A percentile compares a stretch with the other conserved stretches of the same genome.
Conservation (phyloP, 1,284 basidiomycete genomes). For the Trichosporon coremiiforme region DNA sequence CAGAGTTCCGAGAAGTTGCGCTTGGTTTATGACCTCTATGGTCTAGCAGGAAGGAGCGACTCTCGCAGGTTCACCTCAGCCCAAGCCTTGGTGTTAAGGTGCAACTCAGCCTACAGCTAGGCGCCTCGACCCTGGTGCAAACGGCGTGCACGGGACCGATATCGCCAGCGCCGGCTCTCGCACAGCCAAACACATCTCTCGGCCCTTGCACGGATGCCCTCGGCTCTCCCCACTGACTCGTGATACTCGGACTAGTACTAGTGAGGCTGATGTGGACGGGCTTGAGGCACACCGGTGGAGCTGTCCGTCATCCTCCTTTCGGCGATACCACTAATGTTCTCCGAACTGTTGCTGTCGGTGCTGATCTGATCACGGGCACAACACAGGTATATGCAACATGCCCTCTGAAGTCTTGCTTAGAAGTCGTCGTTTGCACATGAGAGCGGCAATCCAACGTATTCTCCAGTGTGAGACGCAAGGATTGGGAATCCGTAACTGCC, state of each 20-base stretch:
- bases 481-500: background rate
- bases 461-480: too few relatives aligned
- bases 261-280: too few relatives aligned
- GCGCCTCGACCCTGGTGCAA: background rate
- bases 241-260: background rate
- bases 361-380: too few relatives aligned
- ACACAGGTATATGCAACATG: too few relatives aligned
- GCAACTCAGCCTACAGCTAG: background rate
- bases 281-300: background rate
- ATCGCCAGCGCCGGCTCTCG: background rate
- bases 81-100: background rate
- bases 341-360: too few relatives aligned
- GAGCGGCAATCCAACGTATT: too few relatives aligned
- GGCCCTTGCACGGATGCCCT: background rate
- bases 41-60: too few relatives aligned
- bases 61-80: too few relatives aligned
- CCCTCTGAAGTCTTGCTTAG: too few relatives aligned
- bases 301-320: background rate
- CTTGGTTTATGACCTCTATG: too few relatives aligned
- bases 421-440: too few relatives aligned
- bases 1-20: too few relatives aligned
- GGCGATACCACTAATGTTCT: background rate
- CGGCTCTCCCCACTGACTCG: background rate
- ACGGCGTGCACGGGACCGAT: background rate
- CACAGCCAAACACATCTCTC: background rate